These are phyloP conservation scores for Fomitiporia mediterranea DNA, from an alignment of 1,284 basidiomycete genomes.

Conservation along the genomic window DNA sequence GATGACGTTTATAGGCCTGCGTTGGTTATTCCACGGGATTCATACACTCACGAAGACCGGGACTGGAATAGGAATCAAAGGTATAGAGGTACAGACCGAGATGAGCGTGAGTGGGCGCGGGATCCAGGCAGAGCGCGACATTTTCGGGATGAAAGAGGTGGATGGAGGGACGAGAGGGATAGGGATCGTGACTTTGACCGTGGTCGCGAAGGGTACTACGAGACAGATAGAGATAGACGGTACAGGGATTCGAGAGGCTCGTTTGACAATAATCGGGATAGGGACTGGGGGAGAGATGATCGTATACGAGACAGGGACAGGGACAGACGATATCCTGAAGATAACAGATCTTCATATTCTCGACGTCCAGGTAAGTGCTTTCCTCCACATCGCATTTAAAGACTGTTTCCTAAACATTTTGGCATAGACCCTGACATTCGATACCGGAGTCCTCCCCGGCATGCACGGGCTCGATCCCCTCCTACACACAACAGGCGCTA, in stretches of 20 bases:
- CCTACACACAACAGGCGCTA: not conserved
- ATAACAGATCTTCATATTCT: constrained; percentile 5
- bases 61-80: constrained; percentile 9
- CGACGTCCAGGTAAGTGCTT: constrained; percentile 9
- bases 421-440: constrained; percentile 5
- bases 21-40: not conserved
- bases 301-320: not conserved
- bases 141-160: constrained; percentile 9
- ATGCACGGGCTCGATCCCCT: constrained; percentile 9
- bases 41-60: not conserved
- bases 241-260: no score
- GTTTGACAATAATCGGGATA: constrained; percentile 13
- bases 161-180: constrained; percentile 16
- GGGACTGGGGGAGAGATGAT: constrained; percentile 10
- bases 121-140: constrained; percentile 10
- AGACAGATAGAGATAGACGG: constrained; percentile 9
- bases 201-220: constrained; percentile 8
- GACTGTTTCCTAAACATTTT: no score
- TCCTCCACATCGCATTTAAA: no score
- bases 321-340: not conserved
- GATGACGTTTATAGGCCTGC: not conserved
- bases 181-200: constrained; percentile 12
- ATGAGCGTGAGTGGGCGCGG: constrained; percentile 11
- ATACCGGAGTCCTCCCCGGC: constrained; percentile 12
- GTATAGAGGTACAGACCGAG: constrained; percentile 14